A percentile compares a stretch with the other conserved stretches of the same genome.
phyloP scores from a whole-genome alignment of 495 filamentous ascomycete species.

The Thermochaetoides thermophila region DNA sequence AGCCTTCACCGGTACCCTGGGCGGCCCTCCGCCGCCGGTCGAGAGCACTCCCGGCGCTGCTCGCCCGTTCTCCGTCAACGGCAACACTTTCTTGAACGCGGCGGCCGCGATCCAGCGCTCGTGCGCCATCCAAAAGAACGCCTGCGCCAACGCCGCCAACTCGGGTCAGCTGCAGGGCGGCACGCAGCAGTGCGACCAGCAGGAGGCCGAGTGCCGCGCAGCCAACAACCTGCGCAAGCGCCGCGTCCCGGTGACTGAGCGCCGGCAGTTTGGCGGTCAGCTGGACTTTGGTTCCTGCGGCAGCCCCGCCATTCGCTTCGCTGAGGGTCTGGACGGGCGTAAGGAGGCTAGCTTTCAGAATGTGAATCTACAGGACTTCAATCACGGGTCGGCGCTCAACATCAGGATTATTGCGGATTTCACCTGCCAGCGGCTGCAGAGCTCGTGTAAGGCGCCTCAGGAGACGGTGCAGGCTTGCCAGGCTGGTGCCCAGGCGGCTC shows the following conservation, averaged over 20 bases:
- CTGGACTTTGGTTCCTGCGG: constrained; percentile 35
- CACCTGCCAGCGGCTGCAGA: constrained; percentile 38
- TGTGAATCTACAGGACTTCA: constrained; percentile 37
- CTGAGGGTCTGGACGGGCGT: constrained; percentile 35
- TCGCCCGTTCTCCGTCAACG: constrained; percentile 42
- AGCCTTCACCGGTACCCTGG: constrained; percentile 40
- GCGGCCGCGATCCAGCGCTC: constrained; percentile 38
- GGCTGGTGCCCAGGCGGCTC: constrained; percentile 26
- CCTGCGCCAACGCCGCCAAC: constrained; percentile 41
- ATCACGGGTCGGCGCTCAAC: constrained; percentile 42
- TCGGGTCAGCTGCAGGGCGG: constrained; percentile 25
- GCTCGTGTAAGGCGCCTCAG: constrained; percentile 36
- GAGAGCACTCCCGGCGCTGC: constrained; percentile 26
- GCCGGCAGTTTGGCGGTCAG: constrained; percentile 13
- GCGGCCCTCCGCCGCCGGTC: constrained; percentile 36
- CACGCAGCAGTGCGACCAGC: constrained; percentile 33
- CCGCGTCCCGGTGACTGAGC: constrained; percentile 12
- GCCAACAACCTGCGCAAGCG: constrained; percentile 14
- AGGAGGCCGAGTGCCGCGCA: constrained; percentile 29
- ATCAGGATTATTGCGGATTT: constrained; percentile 40
- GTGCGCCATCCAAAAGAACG: constrained; percentile 42
- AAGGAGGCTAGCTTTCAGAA: constrained; percentile 37
- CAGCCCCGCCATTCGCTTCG: constrained; percentile 41
- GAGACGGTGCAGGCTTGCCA: constrained; percentile 34
- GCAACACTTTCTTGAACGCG: constrained; percentile 34